Evolutionary conservation across 139 green algal genomes (phyloP).

Genomic region (Astrephomene gubernaculifera): DNA sequence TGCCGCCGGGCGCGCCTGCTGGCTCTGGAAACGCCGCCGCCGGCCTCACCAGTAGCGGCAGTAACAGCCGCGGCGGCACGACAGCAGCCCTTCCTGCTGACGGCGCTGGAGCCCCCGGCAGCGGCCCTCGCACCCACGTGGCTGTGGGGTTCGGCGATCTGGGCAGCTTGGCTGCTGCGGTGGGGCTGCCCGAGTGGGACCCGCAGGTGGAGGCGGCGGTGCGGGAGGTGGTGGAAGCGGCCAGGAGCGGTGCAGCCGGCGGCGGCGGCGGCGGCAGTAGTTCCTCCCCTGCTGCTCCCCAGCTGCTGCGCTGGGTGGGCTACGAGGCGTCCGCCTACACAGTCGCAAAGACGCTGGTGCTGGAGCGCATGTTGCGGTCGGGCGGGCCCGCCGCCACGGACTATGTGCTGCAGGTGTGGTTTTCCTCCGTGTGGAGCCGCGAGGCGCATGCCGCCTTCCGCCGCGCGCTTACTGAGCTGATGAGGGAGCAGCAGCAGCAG

Average conservation of each 20-base stretch:
- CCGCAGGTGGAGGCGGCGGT: slow-evolving; percentile 2
- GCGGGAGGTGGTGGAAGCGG: too few relatives aligned
- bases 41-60: too few relatives aligned
- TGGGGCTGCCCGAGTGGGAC: neutral
- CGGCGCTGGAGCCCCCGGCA: neutral
- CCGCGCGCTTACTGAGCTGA: slow-evolving; percentile 21
- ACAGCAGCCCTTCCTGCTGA: too few relatives aligned
- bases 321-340: slow-evolving; percentile 54
- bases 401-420: slow-evolving; percentile 67
- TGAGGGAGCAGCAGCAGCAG: slow-evolving; percentile 1
- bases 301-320: slow-evolving; percentile 56
- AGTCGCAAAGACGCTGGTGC: slow-evolving; percentile 63
- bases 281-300: too few relatives aligned
- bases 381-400: slow-evolving; percentile 28
- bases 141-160: slow-evolving; percentile 67
- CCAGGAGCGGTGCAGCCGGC: too few relatives aligned
- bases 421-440: slow-evolving; percentile 51
- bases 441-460: slow-evolving; percentile 47
- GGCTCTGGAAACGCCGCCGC: too few relatives aligned
- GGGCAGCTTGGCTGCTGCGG: slow-evolving; percentile 45
- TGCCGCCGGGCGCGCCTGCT: neutral
- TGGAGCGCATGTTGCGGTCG: slow-evolving; percentile 58
- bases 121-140: slow-evolving; percentile 47
- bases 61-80: too few relatives aligned
- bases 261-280: too few relatives aligned